A percentile compares a stretch with the other conserved stretches of the same genome.
phyloP scores from a whole-genome alignment of 2,329 filamentous ascomycete species.

The Colletotrichum navitas region DNA sequence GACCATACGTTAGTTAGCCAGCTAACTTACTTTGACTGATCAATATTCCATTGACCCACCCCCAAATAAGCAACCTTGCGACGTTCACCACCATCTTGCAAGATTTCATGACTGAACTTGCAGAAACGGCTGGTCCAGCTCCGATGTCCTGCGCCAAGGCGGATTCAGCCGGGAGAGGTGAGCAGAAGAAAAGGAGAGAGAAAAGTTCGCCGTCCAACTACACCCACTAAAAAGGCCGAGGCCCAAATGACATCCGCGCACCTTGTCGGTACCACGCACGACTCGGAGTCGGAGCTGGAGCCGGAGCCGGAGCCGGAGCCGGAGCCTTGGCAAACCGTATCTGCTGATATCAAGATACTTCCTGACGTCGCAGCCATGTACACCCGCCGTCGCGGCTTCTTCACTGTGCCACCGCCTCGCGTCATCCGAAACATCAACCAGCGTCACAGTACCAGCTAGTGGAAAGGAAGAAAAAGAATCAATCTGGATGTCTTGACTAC shows the following conservation, averaged over 20 bases:
- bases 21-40: neutral
- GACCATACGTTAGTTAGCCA: neutral
- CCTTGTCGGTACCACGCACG: constrained; percentile 15
- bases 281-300: neutral
- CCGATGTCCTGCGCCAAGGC: constrained; percentile 7
- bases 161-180: constrained; percentile 42
- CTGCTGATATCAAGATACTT: neutral
- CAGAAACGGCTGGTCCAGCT: constrained; percentile 16
- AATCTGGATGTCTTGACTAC: constrained; percentile 34
- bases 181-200: constrained; percentile 25
- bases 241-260: constrained; percentile 20
- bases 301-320: neutral
- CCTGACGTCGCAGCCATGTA: constrained; percentile 1
- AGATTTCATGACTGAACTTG: constrained; percentile 2
- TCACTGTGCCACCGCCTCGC: neutral
- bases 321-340: neutral
- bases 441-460: neutral
- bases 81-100: neutral
- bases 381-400: neutral
- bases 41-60: neutral
- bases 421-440: neutral
- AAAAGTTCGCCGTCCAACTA: constrained; percentile 43
- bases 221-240: neutral
- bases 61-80: neutral
- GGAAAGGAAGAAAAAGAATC: constrained; percentile 7